Evolutionary conservation across 1,284 basidiomycete genomes (phyloP).

Genomic region (Irpex lacteus): DNA sequence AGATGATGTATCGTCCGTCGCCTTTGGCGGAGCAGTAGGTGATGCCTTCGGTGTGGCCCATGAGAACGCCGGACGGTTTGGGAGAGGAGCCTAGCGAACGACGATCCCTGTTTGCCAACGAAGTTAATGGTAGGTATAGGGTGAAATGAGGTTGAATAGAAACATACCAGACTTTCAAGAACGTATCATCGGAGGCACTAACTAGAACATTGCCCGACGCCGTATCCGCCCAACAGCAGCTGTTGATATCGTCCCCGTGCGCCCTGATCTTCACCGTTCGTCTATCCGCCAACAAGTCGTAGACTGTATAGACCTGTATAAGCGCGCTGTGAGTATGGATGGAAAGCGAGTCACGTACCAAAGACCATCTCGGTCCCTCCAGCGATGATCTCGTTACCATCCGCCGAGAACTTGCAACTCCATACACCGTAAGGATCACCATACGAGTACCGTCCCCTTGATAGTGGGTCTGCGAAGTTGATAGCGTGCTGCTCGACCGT

Average conservation of each 20-base stretch:
- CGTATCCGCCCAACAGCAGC: slow-evolving; percentile 93
- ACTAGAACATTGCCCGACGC: slow-evolving; percentile 91
- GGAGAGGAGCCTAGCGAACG: slow-evolving; percentile 78
- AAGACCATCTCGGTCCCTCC: slow-evolving; percentile 77
- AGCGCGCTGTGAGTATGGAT: not conserved
- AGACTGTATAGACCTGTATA: slow-evolving; percentile 53
- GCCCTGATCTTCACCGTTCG: slow-evolving; percentile 83
- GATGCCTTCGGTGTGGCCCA: slow-evolving; percentile 94
- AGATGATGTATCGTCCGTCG: slow-evolving; percentile 93
- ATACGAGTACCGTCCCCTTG: slow-evolving; percentile 33
- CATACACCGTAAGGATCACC: slow-evolving; percentile 74
- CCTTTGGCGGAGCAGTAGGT: slow-evolving; percentile 88
- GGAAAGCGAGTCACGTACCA: slow-evolving; percentile 40
- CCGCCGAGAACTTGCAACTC: slow-evolving; percentile 94
- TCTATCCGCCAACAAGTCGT: slow-evolving; percentile 81
- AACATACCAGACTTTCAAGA: slow-evolving; percentile 89
- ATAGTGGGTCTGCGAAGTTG: slow-evolving; percentile 55
- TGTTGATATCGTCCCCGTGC: slow-evolving; percentile 92
- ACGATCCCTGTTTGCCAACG: slow-evolving; percentile 66
- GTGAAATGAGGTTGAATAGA: not conserved
- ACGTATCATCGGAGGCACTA: slow-evolving; percentile 92
- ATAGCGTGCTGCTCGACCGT: slow-evolving; percentile 72
- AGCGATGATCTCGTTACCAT: slow-evolving; percentile 88
- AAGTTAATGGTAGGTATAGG: not conserved
- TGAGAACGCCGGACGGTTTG: slow-evolving; percentile 88